Conservation (phyloP, 306 rosid species). For the Heteromeles arbutifolia region DNA sequence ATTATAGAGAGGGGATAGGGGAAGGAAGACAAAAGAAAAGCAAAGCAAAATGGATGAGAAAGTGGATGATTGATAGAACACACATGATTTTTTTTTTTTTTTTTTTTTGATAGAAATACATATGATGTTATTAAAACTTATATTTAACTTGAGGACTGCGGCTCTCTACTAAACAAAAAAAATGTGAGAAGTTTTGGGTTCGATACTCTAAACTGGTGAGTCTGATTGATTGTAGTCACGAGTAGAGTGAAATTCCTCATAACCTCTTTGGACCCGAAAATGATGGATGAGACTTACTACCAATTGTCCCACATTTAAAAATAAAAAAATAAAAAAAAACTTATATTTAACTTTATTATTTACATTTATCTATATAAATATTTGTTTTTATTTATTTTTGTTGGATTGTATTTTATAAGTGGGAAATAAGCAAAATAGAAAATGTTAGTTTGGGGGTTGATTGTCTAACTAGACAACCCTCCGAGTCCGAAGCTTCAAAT, state of each 20-base stretch:
- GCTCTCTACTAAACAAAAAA: too few species aligned
- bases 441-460: neutral
- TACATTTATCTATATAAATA: neutral
- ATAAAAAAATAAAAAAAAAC: too few species aligned
- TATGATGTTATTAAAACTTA: too few species aligned
- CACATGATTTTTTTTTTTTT: too few species aligned
- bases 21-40: neutral
- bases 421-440: neutral
- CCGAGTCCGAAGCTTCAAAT: neutral
- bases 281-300: too few species aligned
- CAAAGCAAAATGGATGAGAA: conserved; percentile 16
- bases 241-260: too few species aligned
- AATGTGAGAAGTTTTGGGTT: too few species aligned
- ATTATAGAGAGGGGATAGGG: conserved; percentile 6
- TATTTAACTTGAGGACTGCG: too few species aligned
- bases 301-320: too few species aligned
- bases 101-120: too few species aligned
- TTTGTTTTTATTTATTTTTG: neutral
- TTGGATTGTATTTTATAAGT: neutral
- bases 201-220: too few species aligned
- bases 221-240: too few species aligned
- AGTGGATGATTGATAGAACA: conserved; percentile 14
- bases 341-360: neutral
- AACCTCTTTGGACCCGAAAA: accelerated
- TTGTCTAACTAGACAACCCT: neutral